Base-by-base conservation (phyloP, 2,329 filamentous ascomycete species). In the Oidium heveae region DNA sequence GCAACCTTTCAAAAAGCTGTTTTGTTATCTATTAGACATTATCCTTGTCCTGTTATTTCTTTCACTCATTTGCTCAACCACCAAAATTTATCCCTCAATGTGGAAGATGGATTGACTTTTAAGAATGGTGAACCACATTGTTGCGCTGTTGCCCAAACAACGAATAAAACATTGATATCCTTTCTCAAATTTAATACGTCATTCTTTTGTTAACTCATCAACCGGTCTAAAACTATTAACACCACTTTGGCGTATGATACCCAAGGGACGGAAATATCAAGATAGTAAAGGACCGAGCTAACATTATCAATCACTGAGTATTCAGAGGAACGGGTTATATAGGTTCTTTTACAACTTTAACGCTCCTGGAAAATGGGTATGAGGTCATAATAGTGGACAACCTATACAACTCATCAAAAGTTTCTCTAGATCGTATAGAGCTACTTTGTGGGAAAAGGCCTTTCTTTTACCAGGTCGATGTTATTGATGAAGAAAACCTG, bases 261-360 rank as follows among this genome's bases (percentile, higher is more conserved):
- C 3, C 28, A 32, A 32, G 28, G 7, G 28, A 32, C 6, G 28
- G 28, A 32, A 6, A 32, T 32, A 7, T 7, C 28, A 32, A 32
- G 28, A 32, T 9, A 32, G 7, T 7, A 32, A 7, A 5, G 28
- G 28, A 32, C 28, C 28, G 28, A 32, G 28, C 28, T 32, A 32
- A 32, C 28, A 56, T 63, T 59, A 53, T 58, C 59, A 36, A 56
- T 63, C 62, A 61, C 61, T 62, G 16, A 57, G 55, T 60, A 51
- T 43, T 57, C 67, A 95, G 91, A 76, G 91, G 91, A 66, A 94
- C 88, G 60, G 91, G 91, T 72, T 98, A 98, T 75, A 98, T 98
- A 70, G 91, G 91, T 68, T 96, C 89, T 53, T 96, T 96, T 75
- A 98, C 91, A 58, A 74, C 85, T 55, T 80, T 98, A 53, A 82